Conservation (phyloP, 192 early-diverging fungal species). For the Diversispora eburnea region DNA sequence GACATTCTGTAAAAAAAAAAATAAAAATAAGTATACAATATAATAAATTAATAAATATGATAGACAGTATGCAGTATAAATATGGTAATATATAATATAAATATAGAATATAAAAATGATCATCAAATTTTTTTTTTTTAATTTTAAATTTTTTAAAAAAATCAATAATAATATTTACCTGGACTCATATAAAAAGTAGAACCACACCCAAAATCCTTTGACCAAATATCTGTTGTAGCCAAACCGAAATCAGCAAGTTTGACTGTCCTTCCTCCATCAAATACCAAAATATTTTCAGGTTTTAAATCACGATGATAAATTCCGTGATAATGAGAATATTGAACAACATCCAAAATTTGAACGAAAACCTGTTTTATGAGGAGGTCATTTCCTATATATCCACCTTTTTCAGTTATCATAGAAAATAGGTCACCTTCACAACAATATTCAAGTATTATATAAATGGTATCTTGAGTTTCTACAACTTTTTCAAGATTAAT, state of each 20-base stretch:
- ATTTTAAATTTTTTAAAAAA: too few relatives aligned
- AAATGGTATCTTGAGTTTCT: constrained; percentile 56
- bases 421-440: constrained; percentile 93
- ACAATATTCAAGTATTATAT: constrained; percentile 72
- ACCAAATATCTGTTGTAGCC: constrained; percentile 65
- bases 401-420: constrained; percentile 78
- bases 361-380: constrained; percentile 79
- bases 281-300: constrained; percentile 76
- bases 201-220: constrained; percentile 67
- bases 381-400: constrained; percentile 62
- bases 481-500: constrained; percentile 62
- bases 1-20: constrained; percentile 45
- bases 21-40: neutral
- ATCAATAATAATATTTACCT: constrained; percentile 38
- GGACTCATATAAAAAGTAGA: constrained; percentile 56
- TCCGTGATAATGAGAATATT: constrained; percentile 62
- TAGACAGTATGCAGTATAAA: neutral
- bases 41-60: neutral
- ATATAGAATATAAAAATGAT: too few relatives aligned
- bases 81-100: neutral
- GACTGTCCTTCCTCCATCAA: constrained; percentile 54
- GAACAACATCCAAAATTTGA: constrained; percentile 80
- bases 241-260: constrained; percentile 96
- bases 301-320: constrained; percentile 79
- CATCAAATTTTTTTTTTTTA: too few relatives aligned